Base-by-base conservation (phyloP, 345 rosid species). In the Lepidium aucheri region DNA sequence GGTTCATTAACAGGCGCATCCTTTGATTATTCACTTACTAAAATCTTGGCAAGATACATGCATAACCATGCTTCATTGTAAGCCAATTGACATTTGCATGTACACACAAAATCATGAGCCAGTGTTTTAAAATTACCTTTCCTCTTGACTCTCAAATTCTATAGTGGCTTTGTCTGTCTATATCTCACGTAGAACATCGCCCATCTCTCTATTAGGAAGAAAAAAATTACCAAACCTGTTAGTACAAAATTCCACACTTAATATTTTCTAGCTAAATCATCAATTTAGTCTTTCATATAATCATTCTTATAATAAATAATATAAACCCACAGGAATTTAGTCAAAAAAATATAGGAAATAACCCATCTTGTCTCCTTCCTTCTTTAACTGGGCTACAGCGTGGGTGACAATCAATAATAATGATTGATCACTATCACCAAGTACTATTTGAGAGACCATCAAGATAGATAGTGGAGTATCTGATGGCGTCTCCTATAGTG, bases 151-250 rank as follows among this genome's bases (percentile, higher is more conserved):
- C 82, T 93, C 97, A 79, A 85, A 82, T 81, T 90, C 97, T 69
- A 90, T 77, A 12, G 98, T 93, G 17, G 97, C 97, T 83, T 93
- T 93, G 77, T 93, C 98, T 15, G 98, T 93, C 90, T 93, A 96
- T 74, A 93, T 88, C 68, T 93, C 96, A 54, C 98, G 90, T 30
- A 90, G 78, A 53, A 93, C 51, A 77, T 93, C 98, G 5, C 97
- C 98, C 69, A 83, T 87, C 81, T 85, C 97, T 82, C 97, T 93
- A 92, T 65, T 53, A 78, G 70, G 77, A 39, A 50, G 60, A n/a
- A 68, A 58, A 68, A 75, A 60, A 17, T 73, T 16, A 54, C 41
- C 36, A 84, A 63, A 72, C 59, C 33, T 60, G 72, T 60, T 55
- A n/a, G n/a, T n/a, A n/a, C n/a, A n/a, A n/a, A n/a, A 68, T 9